Evolutionary conservation across 2,329 filamentous ascomycete species (phyloP).

Genomic region (Graphilbum ipis-grandicollis): DNA sequence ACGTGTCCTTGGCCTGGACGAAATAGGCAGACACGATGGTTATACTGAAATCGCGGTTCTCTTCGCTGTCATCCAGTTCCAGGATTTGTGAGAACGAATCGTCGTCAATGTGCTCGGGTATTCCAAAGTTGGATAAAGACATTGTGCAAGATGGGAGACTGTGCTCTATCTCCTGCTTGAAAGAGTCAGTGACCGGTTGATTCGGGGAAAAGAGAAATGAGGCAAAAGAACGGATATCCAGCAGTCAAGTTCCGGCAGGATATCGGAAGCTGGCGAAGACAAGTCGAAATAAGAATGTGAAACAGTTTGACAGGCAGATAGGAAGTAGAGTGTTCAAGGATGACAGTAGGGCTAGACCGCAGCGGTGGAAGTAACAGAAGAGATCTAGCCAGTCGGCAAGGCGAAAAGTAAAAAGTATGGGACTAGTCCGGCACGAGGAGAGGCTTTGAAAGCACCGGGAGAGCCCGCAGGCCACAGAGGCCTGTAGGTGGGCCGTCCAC

Average conservation of each 20-base stretch:
- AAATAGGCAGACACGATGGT: slow-evolving; percentile 88
- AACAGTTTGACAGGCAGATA: no score
- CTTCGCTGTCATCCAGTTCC: slow-evolving; percentile 90
- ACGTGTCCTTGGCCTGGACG: slow-evolving; percentile 74
- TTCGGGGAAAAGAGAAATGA: no score
- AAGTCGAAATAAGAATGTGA: no score
- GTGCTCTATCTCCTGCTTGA: no score
- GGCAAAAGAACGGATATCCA: no score
- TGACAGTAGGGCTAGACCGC: no score
- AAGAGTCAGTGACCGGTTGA: no score
- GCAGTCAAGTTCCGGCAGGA: no score
- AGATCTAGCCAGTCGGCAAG: no score
- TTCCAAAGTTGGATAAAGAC: no score
- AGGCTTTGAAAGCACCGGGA: not conserved
- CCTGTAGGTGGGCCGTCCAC: not conserved
- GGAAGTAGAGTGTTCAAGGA: no score
- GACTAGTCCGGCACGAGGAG: not conserved
- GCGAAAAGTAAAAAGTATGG: not conserved
- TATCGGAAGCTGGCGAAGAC: no score
- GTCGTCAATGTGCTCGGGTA: slow-evolving; percentile 65
- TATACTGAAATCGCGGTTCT: slow-evolving; percentile 71
- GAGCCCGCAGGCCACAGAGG: not conserved
- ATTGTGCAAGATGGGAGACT: slow-evolving; percentile 27
- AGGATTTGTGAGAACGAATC: slow-evolving; percentile 85
- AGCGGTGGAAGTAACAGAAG: not conserved